Evolutionary conservation across 1,284 basidiomycete species (phyloP).

Genomic region (Tilletia caries): DNA sequence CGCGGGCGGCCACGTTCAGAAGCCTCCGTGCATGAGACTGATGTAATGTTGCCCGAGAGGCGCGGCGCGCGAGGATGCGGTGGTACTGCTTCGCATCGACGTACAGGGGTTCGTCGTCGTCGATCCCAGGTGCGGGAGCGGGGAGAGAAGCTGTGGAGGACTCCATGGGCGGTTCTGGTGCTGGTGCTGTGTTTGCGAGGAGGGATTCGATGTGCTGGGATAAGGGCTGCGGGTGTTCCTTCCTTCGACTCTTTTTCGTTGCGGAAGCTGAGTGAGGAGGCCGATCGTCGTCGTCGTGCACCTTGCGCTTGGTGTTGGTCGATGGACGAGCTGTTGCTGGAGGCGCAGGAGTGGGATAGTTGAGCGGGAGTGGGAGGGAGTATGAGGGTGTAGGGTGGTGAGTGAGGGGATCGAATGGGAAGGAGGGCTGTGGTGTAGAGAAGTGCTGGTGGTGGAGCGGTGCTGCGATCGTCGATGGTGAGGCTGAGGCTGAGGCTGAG

Average conservation of each 20-base stretch:
- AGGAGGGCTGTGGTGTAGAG: not conserved
- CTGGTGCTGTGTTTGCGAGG: no score
- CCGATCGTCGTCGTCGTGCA: no score
- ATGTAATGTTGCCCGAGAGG: constrained; percentile 43
- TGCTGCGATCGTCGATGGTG: no score
- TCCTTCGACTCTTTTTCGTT: not conserved
- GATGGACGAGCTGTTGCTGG: no score
- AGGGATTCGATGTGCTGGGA: no score
- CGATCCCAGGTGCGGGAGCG: not conserved
- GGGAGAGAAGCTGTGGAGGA: not conserved
- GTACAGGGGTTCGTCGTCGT: constrained; percentile 49
- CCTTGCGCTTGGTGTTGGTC: no score
- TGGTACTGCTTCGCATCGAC: constrained; percentile 53
- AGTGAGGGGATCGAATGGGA: not conserved
- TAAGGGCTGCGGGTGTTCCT: not conserved
- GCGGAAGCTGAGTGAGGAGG: no score
- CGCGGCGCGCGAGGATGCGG: constrained; percentile 47
- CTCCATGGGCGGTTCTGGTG: not conserved
- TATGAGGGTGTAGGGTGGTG: no score
- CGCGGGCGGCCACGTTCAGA: no score
- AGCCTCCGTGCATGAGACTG: constrained; percentile 39
- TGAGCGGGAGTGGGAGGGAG: no score
- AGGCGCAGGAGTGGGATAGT: no score
- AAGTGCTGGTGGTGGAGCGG: not conserved
- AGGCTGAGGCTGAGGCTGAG: not conserved